Conservation (phyloP, 2,329 filamentous ascomycete genomes). For the Pseudogymnoascus sp. region DNA sequence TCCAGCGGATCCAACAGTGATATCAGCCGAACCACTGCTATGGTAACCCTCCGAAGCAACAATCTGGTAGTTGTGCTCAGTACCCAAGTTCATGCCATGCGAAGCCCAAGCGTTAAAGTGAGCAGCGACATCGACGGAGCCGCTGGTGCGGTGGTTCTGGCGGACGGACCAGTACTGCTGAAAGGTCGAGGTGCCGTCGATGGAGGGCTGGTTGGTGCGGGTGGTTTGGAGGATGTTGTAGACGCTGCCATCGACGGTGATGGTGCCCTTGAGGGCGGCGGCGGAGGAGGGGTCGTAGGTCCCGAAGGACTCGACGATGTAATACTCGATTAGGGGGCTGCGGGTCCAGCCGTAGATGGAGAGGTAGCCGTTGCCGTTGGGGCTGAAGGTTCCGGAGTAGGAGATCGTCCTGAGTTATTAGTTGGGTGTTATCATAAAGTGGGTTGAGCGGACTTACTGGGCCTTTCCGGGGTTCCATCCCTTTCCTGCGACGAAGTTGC, state of each 20-base stretch:
- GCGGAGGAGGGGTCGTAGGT: conserved; percentile 41
- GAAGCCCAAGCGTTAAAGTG: conserved; percentile 46
- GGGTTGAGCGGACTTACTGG: not conserved
- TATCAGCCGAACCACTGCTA: conserved; percentile 39
- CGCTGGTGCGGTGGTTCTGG: conserved; percentile 38
- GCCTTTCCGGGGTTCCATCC: conserved; percentile 34
- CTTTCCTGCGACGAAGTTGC: conserved; percentile 39
- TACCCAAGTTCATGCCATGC: conserved; percentile 40
- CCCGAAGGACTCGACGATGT: conserved; percentile 46
- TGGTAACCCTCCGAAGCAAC: conserved; percentile 46
- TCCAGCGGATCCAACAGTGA: conserved; percentile 27
- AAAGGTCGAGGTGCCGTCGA: conserved; percentile 40
- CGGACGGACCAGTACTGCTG: conserved; percentile 46
- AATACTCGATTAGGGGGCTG: conserved; percentile 47
- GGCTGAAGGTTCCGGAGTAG: conserved; percentile 32
- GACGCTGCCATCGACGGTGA: conserved; percentile 41
- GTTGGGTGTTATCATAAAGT: not conserved
- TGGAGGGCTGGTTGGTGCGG: conserved; percentile 28
- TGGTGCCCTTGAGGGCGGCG: conserved; percentile 39
- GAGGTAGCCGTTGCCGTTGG: conserved; percentile 36
- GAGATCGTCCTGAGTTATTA: conserved; percentile 29
- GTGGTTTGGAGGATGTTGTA: conserved; percentile 37
- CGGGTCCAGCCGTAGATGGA: conserved; percentile 47
- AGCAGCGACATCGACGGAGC: conserved; percentile 39
- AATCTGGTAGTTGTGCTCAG: conserved; percentile 42